phyloP scores from a whole-genome alignment of 2,329 filamentous ascomycete species.

The Hawksworthiomyces lignivorus region DNA sequence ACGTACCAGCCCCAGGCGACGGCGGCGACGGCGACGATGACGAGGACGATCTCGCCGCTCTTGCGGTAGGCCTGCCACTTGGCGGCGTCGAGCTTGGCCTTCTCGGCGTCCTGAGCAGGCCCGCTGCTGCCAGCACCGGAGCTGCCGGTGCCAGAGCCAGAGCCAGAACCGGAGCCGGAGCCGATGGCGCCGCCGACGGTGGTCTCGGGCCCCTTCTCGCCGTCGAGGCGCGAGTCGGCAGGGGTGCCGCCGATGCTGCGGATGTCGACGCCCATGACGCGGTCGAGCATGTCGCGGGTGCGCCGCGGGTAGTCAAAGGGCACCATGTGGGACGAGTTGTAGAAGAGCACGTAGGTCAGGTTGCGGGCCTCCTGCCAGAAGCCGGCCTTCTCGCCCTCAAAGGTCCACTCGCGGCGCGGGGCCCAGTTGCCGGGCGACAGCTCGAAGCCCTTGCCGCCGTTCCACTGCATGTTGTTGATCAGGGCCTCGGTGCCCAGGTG shows the following conservation, averaged over 20 bases:
- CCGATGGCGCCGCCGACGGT: constrained; percentile 62
- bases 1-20: constrained; percentile 66
- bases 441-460: constrained; percentile 86
- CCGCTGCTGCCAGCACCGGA: constrained; percentile 49
- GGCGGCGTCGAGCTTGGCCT: constrained; percentile 69
- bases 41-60: constrained; percentile 76
- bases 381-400: constrained; percentile 79
- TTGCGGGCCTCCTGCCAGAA: constrained; percentile 95
- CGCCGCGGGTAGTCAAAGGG: constrained; percentile 86
- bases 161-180: too few species aligned
- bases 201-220: constrained; percentile 71
- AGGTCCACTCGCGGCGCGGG: constrained; percentile 87
- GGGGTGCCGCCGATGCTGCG: constrained; percentile 75
- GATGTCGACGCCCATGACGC: constrained; percentile 91
- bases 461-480: constrained; percentile 87
- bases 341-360: constrained; percentile 89
- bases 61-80: constrained; percentile 85
- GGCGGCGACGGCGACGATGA: constrained; percentile 70
- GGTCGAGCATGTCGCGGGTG: constrained; percentile 91
- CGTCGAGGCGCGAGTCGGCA: constrained; percentile 73
- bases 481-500: constrained; percentile 88
- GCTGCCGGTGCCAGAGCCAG: too few species aligned
- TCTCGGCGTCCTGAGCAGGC: constrained; percentile 57
- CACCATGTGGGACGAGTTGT: constrained; percentile 97
- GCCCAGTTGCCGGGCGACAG: constrained; percentile 79